Percentiles rank a stretch among this genome's conserved stretches.
Conservation (phyloP, 192 early-diverging fungal genomes). For the Coemansia javaensis region DNA sequence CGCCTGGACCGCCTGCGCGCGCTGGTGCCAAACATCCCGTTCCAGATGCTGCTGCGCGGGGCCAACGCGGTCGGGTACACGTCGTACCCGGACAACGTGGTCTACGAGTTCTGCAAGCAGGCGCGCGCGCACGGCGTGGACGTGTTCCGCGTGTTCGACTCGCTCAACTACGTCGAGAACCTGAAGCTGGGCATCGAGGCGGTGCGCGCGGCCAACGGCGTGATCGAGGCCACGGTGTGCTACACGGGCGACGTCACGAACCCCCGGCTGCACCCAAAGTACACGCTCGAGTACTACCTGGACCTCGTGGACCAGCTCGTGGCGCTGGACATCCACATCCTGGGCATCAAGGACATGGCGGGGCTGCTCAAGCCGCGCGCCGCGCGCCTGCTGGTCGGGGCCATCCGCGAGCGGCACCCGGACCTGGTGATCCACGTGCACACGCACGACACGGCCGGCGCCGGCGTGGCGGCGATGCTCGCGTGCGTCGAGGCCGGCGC, state of each 20-base stretch:
- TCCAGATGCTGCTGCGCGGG: conserved; percentile 97
- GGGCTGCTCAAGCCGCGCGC: conserved; percentile 91
- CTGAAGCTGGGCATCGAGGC: conserved; percentile 90
- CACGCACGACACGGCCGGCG: conserved; percentile 96
- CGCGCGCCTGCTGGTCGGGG: conserved; percentile 78
- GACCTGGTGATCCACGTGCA: conserved; percentile 93
- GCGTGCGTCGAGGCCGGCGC: conserved; percentile 88
- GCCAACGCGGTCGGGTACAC: conserved; percentile 98
- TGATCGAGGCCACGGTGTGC: conserved; percentile 86
- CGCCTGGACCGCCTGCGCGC: conserved; percentile 76
- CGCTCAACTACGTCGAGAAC: conserved; percentile 96
- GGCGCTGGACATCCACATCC: conserved; percentile 83
- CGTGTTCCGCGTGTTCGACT: conserved; percentile 97
- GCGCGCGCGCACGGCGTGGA: conserved; percentile 87
- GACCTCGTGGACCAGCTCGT: conserved; percentile 87
- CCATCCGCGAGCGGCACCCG: conserved; percentile 82
- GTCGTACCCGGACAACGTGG: conserved; percentile 94
- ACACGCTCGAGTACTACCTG: conserved; percentile 89
- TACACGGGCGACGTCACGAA: conserved; percentile 95
- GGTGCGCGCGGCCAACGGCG: conserved; percentile 89
- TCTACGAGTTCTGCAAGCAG: conserved; percentile 93
- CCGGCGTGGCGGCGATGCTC: conserved; percentile 93
- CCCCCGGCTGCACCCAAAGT: conserved; percentile 68
- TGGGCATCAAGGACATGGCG: conserved; percentile 96
- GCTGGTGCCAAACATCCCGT: conserved; percentile 92